Evolutionary conservation across 1,284 basidiomycete species (phyloP).

Genomic region (Moesziomyces sp.): DNA sequence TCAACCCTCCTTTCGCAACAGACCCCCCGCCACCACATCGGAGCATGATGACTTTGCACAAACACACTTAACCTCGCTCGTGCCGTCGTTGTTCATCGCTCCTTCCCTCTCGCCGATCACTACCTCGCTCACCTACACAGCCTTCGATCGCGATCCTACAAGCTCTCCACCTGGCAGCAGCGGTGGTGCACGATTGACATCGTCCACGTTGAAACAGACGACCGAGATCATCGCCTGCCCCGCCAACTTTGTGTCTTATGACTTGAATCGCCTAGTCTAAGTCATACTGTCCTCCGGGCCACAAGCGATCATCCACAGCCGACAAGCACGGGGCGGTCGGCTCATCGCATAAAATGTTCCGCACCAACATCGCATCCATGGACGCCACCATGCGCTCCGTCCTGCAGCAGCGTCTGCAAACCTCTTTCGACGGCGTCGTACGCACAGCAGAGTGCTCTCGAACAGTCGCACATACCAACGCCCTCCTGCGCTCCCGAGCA

Average conservation of each 20-base stretch:
- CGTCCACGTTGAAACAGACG: no score
- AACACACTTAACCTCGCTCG: not conserved
- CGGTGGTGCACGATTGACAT: no score
- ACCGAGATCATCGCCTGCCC: no score
- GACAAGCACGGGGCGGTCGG: not conserved
- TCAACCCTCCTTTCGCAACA: not conserved
- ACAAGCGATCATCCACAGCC: no score
- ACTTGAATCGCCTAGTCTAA: no score
- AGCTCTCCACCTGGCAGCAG: no score
- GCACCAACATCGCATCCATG: slow-evolving; percentile 12
- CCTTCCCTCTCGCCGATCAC: not conserved
- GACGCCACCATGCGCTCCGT: slow-evolving; percentile 32
- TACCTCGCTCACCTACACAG: not conserved
- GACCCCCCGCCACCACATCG: not conserved
- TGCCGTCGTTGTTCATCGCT: slow-evolving; percentile 3
- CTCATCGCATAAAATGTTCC: slow-evolving; percentile 14
- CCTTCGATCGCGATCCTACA: not conserved
- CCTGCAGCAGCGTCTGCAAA: slow-evolving; percentile 32
- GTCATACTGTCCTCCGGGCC: no score
- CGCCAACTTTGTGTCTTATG: no score
- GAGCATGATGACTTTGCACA: slow-evolving; percentile 19
- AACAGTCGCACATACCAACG: slow-evolving; percentile 17
- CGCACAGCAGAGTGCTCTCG: slow-evolving; percentile 29
- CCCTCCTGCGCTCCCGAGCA: slow-evolving; percentile 29
- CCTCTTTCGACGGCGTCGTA: slow-evolving; percentile 35